These are phyloP conservation scores for Comarum palustre DNA, from an alignment of 306 rosid species.

Conservation along the genomic window DNA sequence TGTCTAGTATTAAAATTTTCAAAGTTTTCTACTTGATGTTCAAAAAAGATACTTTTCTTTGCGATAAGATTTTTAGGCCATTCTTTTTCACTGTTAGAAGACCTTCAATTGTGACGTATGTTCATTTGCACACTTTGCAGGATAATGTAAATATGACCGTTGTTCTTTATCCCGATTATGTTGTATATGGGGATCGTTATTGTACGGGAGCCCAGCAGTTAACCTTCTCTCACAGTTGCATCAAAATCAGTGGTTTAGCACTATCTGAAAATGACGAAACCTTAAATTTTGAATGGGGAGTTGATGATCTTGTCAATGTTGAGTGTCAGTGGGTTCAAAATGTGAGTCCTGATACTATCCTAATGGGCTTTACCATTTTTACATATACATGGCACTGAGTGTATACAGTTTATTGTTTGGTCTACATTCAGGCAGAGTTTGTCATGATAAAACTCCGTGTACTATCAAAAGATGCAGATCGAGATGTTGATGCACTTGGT, in stretches of 20 bases:
- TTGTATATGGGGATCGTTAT: constrained; percentile 63
- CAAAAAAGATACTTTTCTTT: not conserved
- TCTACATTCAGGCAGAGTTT: constrained; percentile 51
- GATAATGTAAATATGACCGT: constrained; percentile 51
- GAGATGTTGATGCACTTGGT: constrained; percentile 33
- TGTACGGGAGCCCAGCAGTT: constrained; percentile 47
- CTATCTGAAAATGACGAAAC: constrained; percentile 38
- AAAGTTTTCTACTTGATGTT: not conserved
- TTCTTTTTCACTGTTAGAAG: constrained; percentile 8
- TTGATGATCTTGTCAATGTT: constrained; percentile 58
- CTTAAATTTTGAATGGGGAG: constrained; percentile 64
- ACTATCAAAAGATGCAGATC: constrained; percentile 44
- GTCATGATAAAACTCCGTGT: constrained; percentile 60
- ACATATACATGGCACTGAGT: constrained; percentile 22
- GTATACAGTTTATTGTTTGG: constrained; percentile 30
- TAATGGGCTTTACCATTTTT: constrained; percentile 15
- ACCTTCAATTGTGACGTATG: constrained; percentile 21
- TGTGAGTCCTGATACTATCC: constrained; percentile 50
- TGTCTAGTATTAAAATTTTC: not conserved
- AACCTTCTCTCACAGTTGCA: constrained; percentile 53
- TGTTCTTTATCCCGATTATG: constrained; percentile 78
- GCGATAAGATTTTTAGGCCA: not conserved
- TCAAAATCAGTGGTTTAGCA: constrained; percentile 58
- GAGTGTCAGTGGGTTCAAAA: constrained; percentile 53
- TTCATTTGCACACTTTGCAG: constrained; percentile 47